Evolutionary conservation across 495 filamentous ascomycete species (phyloP).

Genomic region (Neurospora pannonica): DNA sequence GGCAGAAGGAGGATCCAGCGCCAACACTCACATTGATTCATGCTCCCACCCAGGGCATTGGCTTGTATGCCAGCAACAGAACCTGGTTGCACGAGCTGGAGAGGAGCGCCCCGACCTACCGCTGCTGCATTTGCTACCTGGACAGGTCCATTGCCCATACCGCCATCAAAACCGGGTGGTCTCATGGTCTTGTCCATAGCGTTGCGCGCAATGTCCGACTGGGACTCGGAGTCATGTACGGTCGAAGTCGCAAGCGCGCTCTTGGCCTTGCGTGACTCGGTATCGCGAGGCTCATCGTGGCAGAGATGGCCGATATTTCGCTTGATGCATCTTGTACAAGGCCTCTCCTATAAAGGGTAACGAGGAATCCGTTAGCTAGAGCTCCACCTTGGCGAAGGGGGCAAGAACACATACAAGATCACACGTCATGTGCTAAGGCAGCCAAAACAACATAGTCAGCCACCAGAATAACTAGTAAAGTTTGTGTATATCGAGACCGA

Average conservation of each 20-base stretch:
- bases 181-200: conserved; percentile 36
- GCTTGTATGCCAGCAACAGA: conserved; percentile 43
- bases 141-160: conserved; percentile 21
- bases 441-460: conserved; percentile 18
- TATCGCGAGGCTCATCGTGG: conserved; percentile 91
- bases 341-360: conserved; percentile 60
- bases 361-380: conserved; percentile 5
- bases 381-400: conserved; percentile 10
- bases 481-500: not conserved
- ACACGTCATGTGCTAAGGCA: conserved; percentile 95
- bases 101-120: conserved; percentile 33
- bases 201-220: conserved; percentile 33
- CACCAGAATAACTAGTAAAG: conserved; percentile 12
- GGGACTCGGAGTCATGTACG: conserved; percentile 42
- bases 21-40: conserved; percentile 64
- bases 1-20: conserved; percentile 17
- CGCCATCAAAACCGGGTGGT: conserved; percentile 29
- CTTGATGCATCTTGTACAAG: conserved; percentile 96
- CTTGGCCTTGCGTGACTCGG: conserved; percentile 55
- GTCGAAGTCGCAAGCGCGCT: conserved; percentile 53
- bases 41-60: conserved; percentile 45
- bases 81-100: conserved; percentile 49
- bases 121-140: conserved; percentile 32
- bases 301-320: conserved; percentile 98
- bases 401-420: conserved; percentile 78